phyloP scores from a whole-genome alignment of 148 eudicot genomes.

The Gaultheria prostrata region DNA sequence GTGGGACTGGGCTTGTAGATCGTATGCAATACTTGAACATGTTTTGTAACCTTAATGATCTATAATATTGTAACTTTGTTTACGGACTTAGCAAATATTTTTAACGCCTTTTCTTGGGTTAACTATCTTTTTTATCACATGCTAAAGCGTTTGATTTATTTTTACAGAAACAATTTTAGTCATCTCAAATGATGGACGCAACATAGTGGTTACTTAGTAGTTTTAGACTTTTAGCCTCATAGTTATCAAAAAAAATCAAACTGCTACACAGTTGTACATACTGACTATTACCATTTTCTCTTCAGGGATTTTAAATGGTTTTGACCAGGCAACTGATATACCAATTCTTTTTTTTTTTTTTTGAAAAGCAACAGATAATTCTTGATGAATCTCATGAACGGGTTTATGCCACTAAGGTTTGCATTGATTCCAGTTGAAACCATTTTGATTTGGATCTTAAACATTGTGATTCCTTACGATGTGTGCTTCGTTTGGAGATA shows the following conservation, averaged over 20 bases:
- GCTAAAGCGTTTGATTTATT: not conserved
- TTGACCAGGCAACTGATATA: conserved; percentile 87
- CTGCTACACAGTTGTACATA: not conserved
- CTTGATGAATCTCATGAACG: conserved; percentile 95
- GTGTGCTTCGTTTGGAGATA: too few species aligned
- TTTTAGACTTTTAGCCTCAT: not conserved
- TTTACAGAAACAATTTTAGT: conserved; percentile 74
- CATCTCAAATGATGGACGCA: conserved; percentile 85
- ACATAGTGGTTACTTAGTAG: conserved; percentile 69
- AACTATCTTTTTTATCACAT: not conserved
- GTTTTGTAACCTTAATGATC: not conserved
- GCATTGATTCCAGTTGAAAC: not conserved
- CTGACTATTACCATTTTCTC: conserved; percentile 15
- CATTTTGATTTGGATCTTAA: too few species aligned
- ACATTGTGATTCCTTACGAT: too few species aligned
- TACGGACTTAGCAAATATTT: conserved; percentile 4
- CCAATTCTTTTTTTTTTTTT: too few species aligned
- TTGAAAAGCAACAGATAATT: too few species aligned
- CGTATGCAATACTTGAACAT: conserved; percentile 60
- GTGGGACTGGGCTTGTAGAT: conserved; percentile 78
- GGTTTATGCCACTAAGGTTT: conserved; percentile 83
- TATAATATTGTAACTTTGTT: not conserved
- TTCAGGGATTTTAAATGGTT: conserved; percentile 80
- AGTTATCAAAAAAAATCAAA: not conserved
- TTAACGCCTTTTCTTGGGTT: not conserved